These are phyloP conservation scores for Yamadazyma triangularis DNA, from an alignment of 1,139 yeast species.

Conservation along the genomic window DNA sequence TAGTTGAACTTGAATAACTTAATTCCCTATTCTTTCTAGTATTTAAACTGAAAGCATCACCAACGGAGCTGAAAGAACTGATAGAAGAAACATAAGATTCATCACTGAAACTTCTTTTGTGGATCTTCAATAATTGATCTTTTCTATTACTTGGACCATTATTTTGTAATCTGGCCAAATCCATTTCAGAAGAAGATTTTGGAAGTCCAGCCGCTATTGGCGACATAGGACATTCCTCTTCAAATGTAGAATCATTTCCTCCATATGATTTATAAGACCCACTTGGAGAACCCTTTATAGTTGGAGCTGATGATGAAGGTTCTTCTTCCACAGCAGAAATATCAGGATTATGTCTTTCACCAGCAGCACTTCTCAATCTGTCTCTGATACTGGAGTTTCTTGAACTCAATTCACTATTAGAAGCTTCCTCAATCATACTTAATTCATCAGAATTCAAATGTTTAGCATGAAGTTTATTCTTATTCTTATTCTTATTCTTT, in stretches of 20 bases:
- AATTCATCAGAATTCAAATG: slow-evolving; percentile 27
- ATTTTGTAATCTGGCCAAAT: slow-evolving; percentile 8
- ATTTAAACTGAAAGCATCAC: slow-evolving; percentile 24
- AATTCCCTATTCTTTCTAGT: slow-evolving; percentile 7
- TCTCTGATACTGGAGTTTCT: slow-evolving; percentile 24
- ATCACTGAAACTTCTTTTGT: slow-evolving; percentile 33
- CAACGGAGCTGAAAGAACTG: slow-evolving; percentile 35
- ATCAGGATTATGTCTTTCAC: slow-evolving; percentile 4
- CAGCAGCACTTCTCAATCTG: slow-evolving; percentile 1
- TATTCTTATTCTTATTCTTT: too few species aligned
- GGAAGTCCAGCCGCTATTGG: too few species aligned
- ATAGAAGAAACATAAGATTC: slow-evolving; percentile 37
- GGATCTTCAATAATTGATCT: slow-evolving; percentile 14
- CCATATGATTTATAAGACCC: not conserved
- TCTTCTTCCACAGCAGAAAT: slow-evolving; percentile 4
- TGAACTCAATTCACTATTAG: slow-evolving; percentile 24
- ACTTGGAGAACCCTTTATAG: not conserved
- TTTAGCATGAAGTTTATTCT: slow-evolving; percentile 12
- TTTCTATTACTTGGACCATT: slow-evolving; percentile 10
- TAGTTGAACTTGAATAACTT: slow-evolving; percentile 9
- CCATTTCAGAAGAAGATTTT: slow-evolving; percentile 11
- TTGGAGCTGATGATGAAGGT: not conserved
- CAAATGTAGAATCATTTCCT: slow-evolving; percentile 1
- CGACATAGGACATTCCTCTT: slow-evolving; percentile 8
- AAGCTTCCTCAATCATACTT: slow-evolving; percentile 42